Conservation (phyloP, 345 rosid species). For the Laguncularia racemosa region DNA sequence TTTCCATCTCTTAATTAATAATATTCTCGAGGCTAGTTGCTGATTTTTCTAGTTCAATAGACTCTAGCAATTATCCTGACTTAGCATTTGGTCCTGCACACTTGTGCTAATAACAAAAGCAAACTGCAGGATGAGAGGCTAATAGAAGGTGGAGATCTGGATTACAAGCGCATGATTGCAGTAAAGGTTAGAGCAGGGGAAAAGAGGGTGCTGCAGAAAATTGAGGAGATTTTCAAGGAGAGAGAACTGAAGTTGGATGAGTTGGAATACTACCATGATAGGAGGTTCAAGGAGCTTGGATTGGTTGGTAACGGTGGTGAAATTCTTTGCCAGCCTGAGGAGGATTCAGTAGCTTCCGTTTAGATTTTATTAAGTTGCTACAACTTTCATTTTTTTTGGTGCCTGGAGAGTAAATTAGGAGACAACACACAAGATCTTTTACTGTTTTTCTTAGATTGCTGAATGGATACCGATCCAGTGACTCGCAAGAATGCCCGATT, state of each 20-base stretch:
- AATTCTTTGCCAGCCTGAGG: conserved; percentile 8
- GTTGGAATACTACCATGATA: conserved; percentile 11
- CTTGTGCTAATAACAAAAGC: not conserved
- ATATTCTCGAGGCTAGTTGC: not conserved
- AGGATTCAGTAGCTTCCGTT: conserved; percentile 7
- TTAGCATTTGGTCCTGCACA: no score
- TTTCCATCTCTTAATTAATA: not conserved
- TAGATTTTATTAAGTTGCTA: not conserved
- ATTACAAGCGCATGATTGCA: conserved; percentile 9
- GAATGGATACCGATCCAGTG: no score
- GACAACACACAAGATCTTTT: no score
- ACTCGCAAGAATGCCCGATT: no score
- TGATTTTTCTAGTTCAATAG: not conserved
- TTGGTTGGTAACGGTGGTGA: conserved; percentile 14
- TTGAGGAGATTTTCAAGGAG: conserved; percentile 8
- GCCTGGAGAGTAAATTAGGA: no score
- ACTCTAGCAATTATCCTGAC: not conserved
- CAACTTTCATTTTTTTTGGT: no score
- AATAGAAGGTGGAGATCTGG: conserved; percentile 11
- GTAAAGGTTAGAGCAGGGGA: conserved; percentile 15
- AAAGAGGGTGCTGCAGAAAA: conserved; percentile 14
- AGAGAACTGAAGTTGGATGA: conserved; percentile 8
- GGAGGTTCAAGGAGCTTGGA: conserved; percentile 15
- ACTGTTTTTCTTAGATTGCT: no score
- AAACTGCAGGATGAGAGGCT: conserved; percentile 16